Evolutionary conservation across 2,329 filamentous ascomycete species (phyloP).

Genomic region (Fusarium keratoplasticum): DNA sequence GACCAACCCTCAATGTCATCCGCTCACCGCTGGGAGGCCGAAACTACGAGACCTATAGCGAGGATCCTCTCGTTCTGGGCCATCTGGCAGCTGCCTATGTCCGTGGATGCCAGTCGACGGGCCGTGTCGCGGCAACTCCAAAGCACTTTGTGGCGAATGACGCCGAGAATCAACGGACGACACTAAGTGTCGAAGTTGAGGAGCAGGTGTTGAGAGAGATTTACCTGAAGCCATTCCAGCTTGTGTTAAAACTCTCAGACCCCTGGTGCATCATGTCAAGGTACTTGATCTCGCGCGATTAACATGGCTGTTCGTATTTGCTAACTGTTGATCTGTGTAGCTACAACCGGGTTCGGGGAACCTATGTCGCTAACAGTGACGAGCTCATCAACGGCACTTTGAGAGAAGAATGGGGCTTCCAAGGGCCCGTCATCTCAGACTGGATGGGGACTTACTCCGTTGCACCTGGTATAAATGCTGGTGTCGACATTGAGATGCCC

Average conservation of each 20-base stretch:
- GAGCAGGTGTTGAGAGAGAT: background rate
- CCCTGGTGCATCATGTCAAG: background rate
- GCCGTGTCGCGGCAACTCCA: background rate
- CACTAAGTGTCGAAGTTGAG: background rate
- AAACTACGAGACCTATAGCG: background rate
- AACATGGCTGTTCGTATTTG: background rate
- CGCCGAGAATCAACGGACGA: background rate
- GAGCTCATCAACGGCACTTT: background rate
- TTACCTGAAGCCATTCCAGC: background rate
- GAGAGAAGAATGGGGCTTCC: background rate
- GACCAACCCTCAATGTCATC: background rate
- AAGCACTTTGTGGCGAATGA: conserved; percentile 1
- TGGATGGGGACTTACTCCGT: background rate
- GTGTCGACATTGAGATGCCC: background rate
- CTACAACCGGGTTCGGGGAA: background rate
- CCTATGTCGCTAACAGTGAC: background rate
- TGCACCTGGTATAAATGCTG: background rate
- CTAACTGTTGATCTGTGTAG: background rate
- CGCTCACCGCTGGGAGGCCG: background rate
- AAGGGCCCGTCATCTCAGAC: background rate
- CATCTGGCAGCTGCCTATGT: background rate
- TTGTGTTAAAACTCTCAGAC: background rate
- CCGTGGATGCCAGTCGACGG: background rate
- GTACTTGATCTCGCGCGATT: background rate
- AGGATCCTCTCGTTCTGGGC: background rate